These are phyloP conservation scores for Galerina sulciceps DNA, from an alignment of 768 basidiomycete species.

Conservation along the genomic window DNA sequence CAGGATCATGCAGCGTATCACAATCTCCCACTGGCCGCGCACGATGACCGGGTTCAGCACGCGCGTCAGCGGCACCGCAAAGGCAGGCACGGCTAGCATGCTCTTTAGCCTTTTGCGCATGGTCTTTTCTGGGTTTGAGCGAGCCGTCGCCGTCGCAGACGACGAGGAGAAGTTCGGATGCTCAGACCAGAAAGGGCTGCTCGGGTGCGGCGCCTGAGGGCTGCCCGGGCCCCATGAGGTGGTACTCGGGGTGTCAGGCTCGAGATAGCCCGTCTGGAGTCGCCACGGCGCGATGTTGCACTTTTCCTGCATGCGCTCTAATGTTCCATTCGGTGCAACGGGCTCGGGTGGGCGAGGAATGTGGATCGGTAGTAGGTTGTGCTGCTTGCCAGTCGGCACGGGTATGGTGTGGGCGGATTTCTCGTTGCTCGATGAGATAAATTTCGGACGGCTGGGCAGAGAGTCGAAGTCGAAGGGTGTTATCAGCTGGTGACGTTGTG, in stretches of 20 bases:
- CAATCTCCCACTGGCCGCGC: constrained; percentile 88
- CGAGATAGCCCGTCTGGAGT: constrained; percentile 30
- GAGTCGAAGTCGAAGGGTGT: constrained; percentile 56
- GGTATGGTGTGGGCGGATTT: constrained; percentile 4
- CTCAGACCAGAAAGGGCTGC: constrained; percentile 23
- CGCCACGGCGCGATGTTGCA: constrained; percentile 47
- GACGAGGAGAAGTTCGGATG: constrained; percentile 8
- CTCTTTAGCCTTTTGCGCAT: constrained; percentile 45
- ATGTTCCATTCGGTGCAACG: constrained; percentile 26
- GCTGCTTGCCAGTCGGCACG: constrained; percentile 6
- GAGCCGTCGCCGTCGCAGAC: constrained; percentile 1
- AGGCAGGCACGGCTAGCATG: constrained; percentile 67
- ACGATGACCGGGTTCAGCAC: constrained; percentile 71
- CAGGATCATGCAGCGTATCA: constrained; percentile 58
- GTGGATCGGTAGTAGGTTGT: constrained; percentile 2
- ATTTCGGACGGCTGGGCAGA: constrained; percentile 38
- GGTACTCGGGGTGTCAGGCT: background rate
- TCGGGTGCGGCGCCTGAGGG: constrained; percentile 15
- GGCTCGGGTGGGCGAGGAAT: constrained; percentile 21
- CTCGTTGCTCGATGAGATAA: background rate
- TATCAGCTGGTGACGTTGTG: constrained; percentile 43
- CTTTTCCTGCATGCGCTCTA: constrained; percentile 46
- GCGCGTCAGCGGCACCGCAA: constrained; percentile 69
- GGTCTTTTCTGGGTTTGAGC: constrained; percentile 15
- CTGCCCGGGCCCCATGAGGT: background rate